These are phyloP conservation scores for Scedosporium aurantiacum DNA, from an alignment of 2,329 filamentous ascomycete genomes.

Conservation along the genomic window DNA sequence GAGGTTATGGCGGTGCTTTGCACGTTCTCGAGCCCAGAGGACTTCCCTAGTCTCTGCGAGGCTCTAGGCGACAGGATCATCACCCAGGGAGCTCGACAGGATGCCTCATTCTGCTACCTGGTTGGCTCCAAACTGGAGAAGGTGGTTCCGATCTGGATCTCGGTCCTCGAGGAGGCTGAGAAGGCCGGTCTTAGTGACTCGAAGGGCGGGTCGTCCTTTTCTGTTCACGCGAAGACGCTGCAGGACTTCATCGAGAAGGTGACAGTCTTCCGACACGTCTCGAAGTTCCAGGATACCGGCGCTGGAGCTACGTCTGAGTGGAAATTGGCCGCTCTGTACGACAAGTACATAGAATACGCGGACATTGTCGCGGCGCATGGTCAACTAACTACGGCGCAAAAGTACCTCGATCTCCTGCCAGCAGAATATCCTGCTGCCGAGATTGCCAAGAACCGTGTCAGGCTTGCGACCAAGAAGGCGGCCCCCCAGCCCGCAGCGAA, in stretches of 20 bases:
- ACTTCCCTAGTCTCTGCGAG: constrained; percentile 93
- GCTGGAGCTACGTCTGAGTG: constrained; percentile 62
- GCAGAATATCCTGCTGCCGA: constrained; percentile 76
- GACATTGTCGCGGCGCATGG: constrained; percentile 89
- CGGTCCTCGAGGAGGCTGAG: constrained; percentile 78
- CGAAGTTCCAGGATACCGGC: constrained; percentile 78
- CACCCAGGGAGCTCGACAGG: constrained; percentile 67
- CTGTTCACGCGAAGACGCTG: constrained; percentile 76
- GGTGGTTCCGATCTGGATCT: constrained; percentile 87
- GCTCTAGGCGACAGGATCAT: constrained; percentile 83
- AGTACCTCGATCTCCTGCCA: constrained; percentile 82
- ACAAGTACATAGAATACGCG: constrained; percentile 94
- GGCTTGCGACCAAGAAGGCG: constrained; percentile 59
- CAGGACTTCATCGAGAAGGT: constrained; percentile 98
- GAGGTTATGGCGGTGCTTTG: constrained; percentile 93
- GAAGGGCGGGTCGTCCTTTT: constrained; percentile 71
- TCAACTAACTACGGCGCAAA: constrained; percentile 74
- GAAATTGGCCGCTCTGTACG: constrained; percentile 81
- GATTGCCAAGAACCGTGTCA: constrained; percentile 73
- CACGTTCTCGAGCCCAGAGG: constrained; percentile 82
- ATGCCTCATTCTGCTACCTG: constrained; percentile 93
- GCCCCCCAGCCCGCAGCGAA: constrained; percentile 16
- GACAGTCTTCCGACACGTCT: constrained; percentile 87
- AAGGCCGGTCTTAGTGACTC: constrained; percentile 59
- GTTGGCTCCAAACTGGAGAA: constrained; percentile 96